Base-by-base conservation (phyloP, 768 basidiomycete species). In the Termitomyces sp. region DNA sequence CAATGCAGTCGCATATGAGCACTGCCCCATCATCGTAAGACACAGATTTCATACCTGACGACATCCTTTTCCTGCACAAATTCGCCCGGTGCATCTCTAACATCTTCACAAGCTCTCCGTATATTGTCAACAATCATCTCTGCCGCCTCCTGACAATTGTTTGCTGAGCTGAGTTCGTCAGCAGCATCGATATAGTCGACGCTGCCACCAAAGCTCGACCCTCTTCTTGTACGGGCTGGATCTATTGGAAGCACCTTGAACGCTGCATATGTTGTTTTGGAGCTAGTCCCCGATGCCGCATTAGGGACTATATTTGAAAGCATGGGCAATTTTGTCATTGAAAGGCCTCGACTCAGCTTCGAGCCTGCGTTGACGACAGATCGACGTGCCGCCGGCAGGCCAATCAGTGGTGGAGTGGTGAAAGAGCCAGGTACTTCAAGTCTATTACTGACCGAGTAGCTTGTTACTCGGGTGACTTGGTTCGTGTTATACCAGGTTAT, bases 371-470 rank as follows among this genome's bases (percentile, higher is more conserved):
- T 57, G 54, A 54, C 51, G 14, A 57, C 56, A 28, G 63, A 56
- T 47, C 58, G 58, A 16, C 60, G 61, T 16, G 55, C 52, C 42
- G 59, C 48, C n/a, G 61, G 45, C 54, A 58, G 33, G 36, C 56
- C 50, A 52, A 68, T 52, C 9, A 67, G 57, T 9, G 61, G 52
- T 16, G 67, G 47, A 22, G 58, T 58, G 24, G 55, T 56, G 30
- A 60, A 44, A 59, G 60, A 53, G 54, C 69, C 50, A n/a, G 66
- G 45, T 7, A 45, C 53, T 44, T 78, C 78, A 2, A 84, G 63
- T 60, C 74, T 80, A 70, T 95, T 97, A 53, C 87, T 78, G 33
- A 97, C 76, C 6, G 93, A 93, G 71, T 97, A 97, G 64, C 90
- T 94, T 22, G 85, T 86, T 44, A 86, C 78, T 26, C 93, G 83